phyloP scores from a whole-genome alignment of 2,329 filamentous ascomycete species.

The Penicillium corylophilum region DNA sequence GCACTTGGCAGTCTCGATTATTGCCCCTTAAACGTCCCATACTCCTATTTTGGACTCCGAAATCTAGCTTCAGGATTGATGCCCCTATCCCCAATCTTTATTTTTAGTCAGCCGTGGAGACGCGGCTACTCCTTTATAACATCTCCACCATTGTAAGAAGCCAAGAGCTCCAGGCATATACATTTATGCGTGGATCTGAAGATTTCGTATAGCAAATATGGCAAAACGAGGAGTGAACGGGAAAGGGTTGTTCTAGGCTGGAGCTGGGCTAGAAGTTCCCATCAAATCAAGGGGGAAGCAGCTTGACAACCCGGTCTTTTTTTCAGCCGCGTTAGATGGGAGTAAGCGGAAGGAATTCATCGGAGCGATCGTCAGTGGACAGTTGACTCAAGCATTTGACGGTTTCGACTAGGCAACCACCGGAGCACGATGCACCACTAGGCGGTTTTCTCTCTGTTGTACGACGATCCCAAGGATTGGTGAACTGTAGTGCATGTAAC shows the following conservation, averaged over 20 bases:
- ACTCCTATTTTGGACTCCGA: background rate
- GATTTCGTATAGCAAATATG: no score
- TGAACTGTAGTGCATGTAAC: background rate
- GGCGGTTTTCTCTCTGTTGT: background rate
- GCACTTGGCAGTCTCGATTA: background rate
- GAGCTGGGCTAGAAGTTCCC: background rate
- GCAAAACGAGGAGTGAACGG: background rate
- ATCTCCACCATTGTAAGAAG: background rate
- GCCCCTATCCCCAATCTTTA: background rate
- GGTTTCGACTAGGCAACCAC: background rate
- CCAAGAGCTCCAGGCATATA: background rate
- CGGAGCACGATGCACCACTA: background rate
- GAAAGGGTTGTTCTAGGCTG: background rate
- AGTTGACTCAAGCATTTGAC: constrained; percentile 7
- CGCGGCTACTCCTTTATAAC: constrained; percentile 4
- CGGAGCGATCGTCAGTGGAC: constrained; percentile 12
- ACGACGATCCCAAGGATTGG: background rate
- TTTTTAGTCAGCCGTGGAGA: constrained; percentile 11
- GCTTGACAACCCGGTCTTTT: background rate
- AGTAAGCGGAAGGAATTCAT: constrained; percentile 1
- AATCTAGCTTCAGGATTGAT: background rate
- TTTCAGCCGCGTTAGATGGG: background rate
- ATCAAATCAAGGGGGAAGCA: background rate
- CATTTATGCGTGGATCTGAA: background rate
- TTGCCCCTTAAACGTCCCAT: background rate